Conservation (phyloP, 2,329 filamentous ascomycete species). For the Dactylellina parvicollis region DNA sequence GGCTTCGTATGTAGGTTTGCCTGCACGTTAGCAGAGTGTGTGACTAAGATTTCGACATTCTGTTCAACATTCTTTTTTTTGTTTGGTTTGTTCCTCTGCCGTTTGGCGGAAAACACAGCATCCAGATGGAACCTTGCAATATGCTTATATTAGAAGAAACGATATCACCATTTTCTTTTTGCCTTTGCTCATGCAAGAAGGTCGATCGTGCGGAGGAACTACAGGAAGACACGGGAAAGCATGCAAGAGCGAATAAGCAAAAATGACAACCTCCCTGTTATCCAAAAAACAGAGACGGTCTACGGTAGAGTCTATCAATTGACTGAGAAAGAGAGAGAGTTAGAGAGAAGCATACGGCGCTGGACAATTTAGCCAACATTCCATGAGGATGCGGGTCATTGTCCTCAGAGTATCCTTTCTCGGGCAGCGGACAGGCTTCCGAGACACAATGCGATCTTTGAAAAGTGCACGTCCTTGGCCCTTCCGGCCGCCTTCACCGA, state of each 20-base stretch:
- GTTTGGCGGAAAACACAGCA: slow-evolving; percentile 17
- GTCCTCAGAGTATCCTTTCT: slow-evolving; percentile 50
- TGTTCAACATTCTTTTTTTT: slow-evolving; percentile 3
- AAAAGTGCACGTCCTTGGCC: slow-evolving; percentile 29
- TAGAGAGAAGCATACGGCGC: not conserved
- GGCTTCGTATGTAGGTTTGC: too few relatives aligned
- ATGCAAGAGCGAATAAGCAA: slow-evolving; percentile 29
- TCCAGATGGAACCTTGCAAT: slow-evolving; percentile 31
- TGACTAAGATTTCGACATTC: slow-evolving; percentile 23
- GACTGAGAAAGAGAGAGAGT: not conserved
- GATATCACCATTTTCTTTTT: slow-evolving; percentile 28
- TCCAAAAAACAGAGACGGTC: slow-evolving; percentile 6
- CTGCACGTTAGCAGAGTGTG: too few relatives aligned
- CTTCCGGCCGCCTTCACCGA: slow-evolving; percentile 19
- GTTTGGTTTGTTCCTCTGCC: too few relatives aligned
- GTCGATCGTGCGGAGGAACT: slow-evolving; percentile 16
- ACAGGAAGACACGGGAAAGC: slow-evolving; percentile 7
- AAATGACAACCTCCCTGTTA: slow-evolving; percentile 16
- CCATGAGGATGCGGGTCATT: slow-evolving; percentile 53
- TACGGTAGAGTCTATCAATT: slow-evolving; percentile 13
- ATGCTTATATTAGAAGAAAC: slow-evolving; percentile 10
- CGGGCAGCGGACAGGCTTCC: slow-evolving; percentile 54
- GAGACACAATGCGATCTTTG: slow-evolving; percentile 53
- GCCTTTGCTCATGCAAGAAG: slow-evolving; percentile 28
- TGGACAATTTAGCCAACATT: slow-evolving; percentile 54